These are phyloP conservation scores for Fraxinus paxiana DNA, from an alignment of 305 asterid species.

Conservation along the genomic window DNA sequence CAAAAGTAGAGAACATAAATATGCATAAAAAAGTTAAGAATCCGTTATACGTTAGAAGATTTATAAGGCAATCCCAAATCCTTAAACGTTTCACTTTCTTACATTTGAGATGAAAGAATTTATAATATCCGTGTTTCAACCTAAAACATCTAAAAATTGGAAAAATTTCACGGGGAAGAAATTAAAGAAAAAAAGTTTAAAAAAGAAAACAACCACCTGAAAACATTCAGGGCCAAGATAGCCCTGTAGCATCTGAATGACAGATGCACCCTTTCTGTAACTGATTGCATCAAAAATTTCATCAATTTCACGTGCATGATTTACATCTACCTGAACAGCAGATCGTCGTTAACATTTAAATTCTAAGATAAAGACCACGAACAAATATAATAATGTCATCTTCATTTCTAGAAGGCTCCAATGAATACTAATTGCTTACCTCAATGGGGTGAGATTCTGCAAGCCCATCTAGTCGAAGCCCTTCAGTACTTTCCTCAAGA, in stretches of 20 bases:
- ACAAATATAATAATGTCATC: background rate
- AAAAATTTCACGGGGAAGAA: background rate
- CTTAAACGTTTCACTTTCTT: background rate
- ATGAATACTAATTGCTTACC: slow-evolving; percentile 35
- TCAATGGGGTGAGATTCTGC: slow-evolving; percentile 95
- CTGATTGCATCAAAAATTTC: slow-evolving; percentile 97
- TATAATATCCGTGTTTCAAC: background rate
- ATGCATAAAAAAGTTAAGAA: background rate
- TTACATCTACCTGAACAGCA: slow-evolving; percentile 73
- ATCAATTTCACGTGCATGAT: slow-evolving; percentile 89
- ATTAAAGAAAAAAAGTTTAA: background rate
- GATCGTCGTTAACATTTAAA: slow-evolving; percentile 16
- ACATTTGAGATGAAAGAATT: background rate
- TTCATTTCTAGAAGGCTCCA: background rate
- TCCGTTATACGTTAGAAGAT: background rate
- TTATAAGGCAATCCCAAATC: background rate
- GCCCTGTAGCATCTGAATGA: slow-evolving; percentile 90
- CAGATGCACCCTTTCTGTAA: slow-evolving; percentile 95
- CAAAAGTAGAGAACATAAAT: background rate
- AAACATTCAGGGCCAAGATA: slow-evolving; percentile 90
- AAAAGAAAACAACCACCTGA: slow-evolving; percentile 45
- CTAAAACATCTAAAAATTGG: background rate
- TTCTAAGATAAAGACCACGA: slow-evolving; percentile 12
- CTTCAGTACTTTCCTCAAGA: slow-evolving; percentile 81
- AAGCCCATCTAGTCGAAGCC: slow-evolving; percentile 93